A percentile compares a stretch with the other conserved stretches of the same genome.
Conservation (phyloP, 176 grass and related monocot species). For the Chrysopogon serrulatus region DNA sequence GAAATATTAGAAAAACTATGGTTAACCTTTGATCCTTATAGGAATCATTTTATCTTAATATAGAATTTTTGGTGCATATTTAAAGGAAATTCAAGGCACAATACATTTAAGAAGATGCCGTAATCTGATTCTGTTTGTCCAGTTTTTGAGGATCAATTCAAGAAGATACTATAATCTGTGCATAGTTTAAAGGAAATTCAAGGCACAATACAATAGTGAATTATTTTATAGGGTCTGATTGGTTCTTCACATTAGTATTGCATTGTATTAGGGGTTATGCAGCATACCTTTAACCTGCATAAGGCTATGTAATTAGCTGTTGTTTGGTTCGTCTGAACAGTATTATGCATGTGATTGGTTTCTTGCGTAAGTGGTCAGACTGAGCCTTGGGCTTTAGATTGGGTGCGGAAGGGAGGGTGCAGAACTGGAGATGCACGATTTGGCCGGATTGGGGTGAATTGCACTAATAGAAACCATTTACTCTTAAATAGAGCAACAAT, state of each 20-base stretch:
- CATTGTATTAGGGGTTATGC: neutral
- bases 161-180: neutral
- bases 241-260: neutral
- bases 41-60: neutral
- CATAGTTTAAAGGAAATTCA: neutral
- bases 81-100: neutral
- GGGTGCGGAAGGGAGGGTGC: neutral
- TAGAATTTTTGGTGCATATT: neutral
- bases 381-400: neutral
- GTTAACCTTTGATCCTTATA: neutral
- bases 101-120: neutral
- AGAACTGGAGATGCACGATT: neutral
- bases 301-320: neutral
- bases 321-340: neutral
- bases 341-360: neutral
- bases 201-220: neutral
- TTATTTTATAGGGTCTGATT: neutral
- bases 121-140: neutral
- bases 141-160: conserved; percentile 2
- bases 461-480: neutral
- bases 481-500: neutral
- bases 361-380: neutral
- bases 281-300: neutral
- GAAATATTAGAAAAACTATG: conserved; percentile 1
- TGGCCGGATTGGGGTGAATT: neutral